Base-by-base conservation (phyloP, 306 rosid species). In the Trifolium repens region DNA sequence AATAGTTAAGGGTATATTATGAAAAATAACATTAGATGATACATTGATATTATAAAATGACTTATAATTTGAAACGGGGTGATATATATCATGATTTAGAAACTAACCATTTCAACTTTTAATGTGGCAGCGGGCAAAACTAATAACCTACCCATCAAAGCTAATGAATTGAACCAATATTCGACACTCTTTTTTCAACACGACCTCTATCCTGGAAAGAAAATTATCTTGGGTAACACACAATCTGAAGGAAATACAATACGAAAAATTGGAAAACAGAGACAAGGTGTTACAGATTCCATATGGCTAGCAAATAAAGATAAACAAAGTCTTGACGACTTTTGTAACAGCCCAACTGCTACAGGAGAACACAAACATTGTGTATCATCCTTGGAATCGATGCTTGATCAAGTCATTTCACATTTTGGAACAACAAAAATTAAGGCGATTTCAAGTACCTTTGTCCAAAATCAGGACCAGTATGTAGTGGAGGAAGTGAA, bases 201-300 rank as follows among this genome's bases (percentile, higher is more conserved):
- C 16, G 78, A 73, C 14, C 78, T 73, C 35, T 53, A 73, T 11
- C 78, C 69, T 3, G 14, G 19, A 2, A 73, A 73, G 53, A n/a
- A 9, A 61, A 60, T 73, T 19, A 37, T 10, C 32, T 44, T 73
- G 59, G 78, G 69, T 1, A 10, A 27, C 26, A n/a, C 10, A 16
- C 26, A 17, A 6, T 52, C 58, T 6, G 7, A 6, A 0, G 7
- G 9, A 50, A 50, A 16, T 2, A n/a, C 7, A 0, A 39, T 27
- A 19, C 24, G 35, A 3, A 1, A 10, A 32, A 5, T 32, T 0
- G 8, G 7, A 62, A 55, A 47, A 60, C 8, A 58, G 44, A 59
- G 2, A 7, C 78, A 74, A 74, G 62, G 71, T 11, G 53, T 44
- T 5, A 67, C 61, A 2, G 60, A 54, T 37, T 39, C 67, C 67